A percentile compares a stretch with the other conserved stretches of the same genome.
Conservation (phyloP, 2,329 filamentous ascomycete species). For the Penicillium thymicola region DNA sequence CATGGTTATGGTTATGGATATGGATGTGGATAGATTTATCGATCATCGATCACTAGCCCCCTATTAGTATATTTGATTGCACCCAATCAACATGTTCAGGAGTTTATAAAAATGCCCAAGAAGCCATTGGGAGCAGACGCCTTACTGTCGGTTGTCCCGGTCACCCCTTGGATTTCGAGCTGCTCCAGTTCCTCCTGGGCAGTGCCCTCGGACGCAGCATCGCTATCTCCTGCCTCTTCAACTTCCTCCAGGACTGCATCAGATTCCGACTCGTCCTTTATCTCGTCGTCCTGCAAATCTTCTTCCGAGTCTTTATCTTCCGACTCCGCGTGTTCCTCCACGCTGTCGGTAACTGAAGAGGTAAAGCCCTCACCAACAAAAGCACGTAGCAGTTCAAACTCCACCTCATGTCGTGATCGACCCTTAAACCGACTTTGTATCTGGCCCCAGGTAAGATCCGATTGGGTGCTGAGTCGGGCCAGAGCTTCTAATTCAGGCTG, state of each 20-base stretch:
- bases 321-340: not conserved
- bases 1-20: not conserved
- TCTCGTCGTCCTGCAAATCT: not conserved
- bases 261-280: not conserved
- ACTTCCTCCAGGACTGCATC: not conserved
- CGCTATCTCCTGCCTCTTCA: not conserved
- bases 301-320: not conserved
- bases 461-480: conserved; percentile 23
- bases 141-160: not conserved
- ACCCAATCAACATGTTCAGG: not conserved
- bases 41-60: not conserved
- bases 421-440: conserved; percentile 29
- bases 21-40: not conserved
- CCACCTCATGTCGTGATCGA: conserved; percentile 31
- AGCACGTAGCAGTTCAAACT: conserved; percentile 33
- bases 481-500: conserved; percentile 27
- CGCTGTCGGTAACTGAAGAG: not conserved
- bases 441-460: conserved; percentile 31
- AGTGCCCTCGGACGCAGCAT: not conserved
- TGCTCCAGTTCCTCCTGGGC: not conserved
- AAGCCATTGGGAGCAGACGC: not conserved
- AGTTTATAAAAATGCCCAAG: not conserved
- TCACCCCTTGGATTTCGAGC: not conserved
- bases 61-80: not conserved
- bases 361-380: conserved; percentile 15